Evolutionary conservation across 495 filamentous ascomycete genomes (phyloP).

Genomic region (Massariosphaeria phaeospora): DNA sequence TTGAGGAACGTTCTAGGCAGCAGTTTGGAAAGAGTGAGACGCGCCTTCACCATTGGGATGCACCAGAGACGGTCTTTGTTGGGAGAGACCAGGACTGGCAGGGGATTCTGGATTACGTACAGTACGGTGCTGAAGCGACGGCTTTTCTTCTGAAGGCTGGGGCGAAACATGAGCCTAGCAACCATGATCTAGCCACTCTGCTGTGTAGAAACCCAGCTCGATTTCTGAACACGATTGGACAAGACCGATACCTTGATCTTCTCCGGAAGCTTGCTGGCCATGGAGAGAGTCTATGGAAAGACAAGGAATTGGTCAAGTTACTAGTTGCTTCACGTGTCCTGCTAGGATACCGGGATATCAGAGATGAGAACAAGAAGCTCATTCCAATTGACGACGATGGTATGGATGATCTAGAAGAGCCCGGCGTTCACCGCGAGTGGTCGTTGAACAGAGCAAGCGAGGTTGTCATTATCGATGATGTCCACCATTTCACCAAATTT

Average conservation of each 20-base stretch:
- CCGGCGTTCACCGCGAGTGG: constrained; percentile 70
- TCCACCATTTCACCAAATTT: constrained; percentile 78
- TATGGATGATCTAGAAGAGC: constrained; percentile 56
- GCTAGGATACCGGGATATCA: constrained; percentile 61
- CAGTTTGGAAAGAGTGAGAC: constrained; percentile 27
- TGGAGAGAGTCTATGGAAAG: constrained; percentile 61
- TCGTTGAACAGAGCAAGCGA: constrained; percentile 62
- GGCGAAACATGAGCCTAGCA: constrained; percentile 84
- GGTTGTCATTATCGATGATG: constrained; percentile 81
- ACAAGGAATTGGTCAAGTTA: constrained; percentile 67
- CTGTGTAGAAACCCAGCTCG: constrained; percentile 73
- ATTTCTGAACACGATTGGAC: constrained; percentile 68
- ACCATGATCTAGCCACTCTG: constrained; percentile 71
- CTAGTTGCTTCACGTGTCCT: constrained; percentile 75
- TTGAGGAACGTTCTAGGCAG: constrained; percentile 37
- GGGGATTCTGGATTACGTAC: constrained; percentile 93
- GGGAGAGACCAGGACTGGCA: constrained; percentile 67
- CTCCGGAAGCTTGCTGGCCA: constrained; percentile 72
- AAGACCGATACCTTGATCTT: constrained; percentile 79
- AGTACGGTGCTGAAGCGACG: constrained; percentile 84
- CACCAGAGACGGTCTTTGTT: constrained; percentile 43
- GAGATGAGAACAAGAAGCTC: constrained; percentile 21
- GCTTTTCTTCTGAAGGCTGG: constrained; percentile 80
- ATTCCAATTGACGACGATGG: constrained; percentile 46
- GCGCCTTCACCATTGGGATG: constrained; percentile 29